These are phyloP conservation scores for Diutina pseudorugosa DNA, from an alignment of 1,139 yeast genomes.

Conservation along the genomic window DNA sequence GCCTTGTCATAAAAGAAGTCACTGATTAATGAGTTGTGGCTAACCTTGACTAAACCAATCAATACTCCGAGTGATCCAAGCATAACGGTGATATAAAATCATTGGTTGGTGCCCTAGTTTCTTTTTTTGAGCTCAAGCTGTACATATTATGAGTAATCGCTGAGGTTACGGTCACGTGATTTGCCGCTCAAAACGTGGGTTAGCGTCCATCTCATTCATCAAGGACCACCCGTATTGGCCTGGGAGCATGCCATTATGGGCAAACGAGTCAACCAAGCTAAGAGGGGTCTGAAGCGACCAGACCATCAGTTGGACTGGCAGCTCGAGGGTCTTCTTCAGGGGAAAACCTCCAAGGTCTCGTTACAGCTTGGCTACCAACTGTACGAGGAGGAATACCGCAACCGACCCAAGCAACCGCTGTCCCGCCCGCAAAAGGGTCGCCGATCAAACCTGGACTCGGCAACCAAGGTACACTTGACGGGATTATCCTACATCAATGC, in stretches of 20 bases:
- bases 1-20: no score
- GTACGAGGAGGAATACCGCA: slow-evolving; percentile 1
- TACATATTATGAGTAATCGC: neutral
- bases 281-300: neutral
- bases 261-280: neutral
- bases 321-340: neutral
- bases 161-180: neutral
- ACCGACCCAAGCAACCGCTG: neutral
- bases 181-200: neutral
- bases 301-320: slow-evolving; percentile 1
- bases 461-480: neutral
- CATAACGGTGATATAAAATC: no score
- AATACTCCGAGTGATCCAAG: no score
- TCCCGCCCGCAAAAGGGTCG: neutral
- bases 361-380: neutral
- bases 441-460: neutral
- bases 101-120: no score
- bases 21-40: no score
- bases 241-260: slow-evolving; percentile 2
- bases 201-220: neutral
- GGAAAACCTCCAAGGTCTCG: neutral
- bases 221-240: neutral
- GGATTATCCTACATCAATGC: slow-evolving; percentile 42
- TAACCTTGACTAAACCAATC: no score
- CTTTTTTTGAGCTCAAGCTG: no score